Evolutionary conservation across 306 rosid genomes (phyloP).

Genomic region (Purshia tridentata): DNA sequence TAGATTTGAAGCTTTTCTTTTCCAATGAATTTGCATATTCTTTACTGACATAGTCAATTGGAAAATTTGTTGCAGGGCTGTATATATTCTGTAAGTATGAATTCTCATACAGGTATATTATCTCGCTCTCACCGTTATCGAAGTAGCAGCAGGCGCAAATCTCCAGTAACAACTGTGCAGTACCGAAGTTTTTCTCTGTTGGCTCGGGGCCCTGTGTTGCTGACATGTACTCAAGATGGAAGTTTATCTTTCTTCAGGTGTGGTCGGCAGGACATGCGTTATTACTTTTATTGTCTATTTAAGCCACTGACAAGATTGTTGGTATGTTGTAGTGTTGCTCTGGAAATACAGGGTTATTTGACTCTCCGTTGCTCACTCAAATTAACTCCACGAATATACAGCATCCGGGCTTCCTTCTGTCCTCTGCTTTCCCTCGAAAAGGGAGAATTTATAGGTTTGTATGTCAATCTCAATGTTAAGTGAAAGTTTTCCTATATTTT

Average conservation of each 20-base stretch:
- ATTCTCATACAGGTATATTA: conserved; percentile 78
- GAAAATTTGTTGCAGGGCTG: conserved; percentile 61
- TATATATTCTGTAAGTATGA: conserved; percentile 81
- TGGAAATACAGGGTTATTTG: conserved; percentile 90
- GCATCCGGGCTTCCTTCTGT: conserved; percentile 86
- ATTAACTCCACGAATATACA: conserved; percentile 79
- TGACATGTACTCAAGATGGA: conserved; percentile 91
- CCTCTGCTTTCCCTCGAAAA: conserved; percentile 96
- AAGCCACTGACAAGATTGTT: conserved; percentile 27
- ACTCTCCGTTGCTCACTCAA: conserved; percentile 94
- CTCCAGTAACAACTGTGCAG: conserved; percentile 81
- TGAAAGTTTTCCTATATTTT: background rate
- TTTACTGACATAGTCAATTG: conserved; percentile 29
- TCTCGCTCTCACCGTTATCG: conserved; percentile 86
- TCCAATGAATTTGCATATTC: conserved; percentile 18
- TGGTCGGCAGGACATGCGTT: conserved; percentile 20
- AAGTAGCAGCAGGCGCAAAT: conserved; percentile 62
- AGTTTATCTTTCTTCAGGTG: conserved; percentile 92
- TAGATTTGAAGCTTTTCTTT: conserved; percentile 9
- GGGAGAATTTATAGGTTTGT: conserved; percentile 88
- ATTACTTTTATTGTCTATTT: conserved; percentile 14
- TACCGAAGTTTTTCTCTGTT: conserved; percentile 91
- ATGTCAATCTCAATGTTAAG: conserved; percentile 11
- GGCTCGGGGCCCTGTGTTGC: conserved; percentile 87
- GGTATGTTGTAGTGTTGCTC: conserved; percentile 60